These are phyloP conservation scores for Coniochaeta sp. DNA, from an alignment of 2,329 filamentous ascomycete genomes.

Conservation along the genomic window DNA sequence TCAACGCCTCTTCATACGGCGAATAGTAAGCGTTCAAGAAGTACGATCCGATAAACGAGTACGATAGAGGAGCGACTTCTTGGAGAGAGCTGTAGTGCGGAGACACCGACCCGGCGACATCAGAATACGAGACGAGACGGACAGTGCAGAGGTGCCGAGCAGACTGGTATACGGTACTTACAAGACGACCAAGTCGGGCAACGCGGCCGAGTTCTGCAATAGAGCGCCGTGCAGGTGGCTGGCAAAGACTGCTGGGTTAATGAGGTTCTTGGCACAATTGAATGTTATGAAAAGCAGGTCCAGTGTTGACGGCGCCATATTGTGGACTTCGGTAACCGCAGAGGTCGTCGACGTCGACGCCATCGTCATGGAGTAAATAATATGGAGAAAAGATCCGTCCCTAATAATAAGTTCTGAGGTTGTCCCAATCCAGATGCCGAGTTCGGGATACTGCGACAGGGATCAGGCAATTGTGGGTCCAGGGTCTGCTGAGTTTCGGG, in stretches of 20 bases:
- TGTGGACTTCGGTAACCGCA: not conserved
- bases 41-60: conserved; percentile 79
- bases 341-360: not conserved
- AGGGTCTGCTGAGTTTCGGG: too few relatives aligned
- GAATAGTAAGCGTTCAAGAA: conserved; percentile 71
- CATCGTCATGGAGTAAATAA: not conserved
- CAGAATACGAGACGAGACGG: not conserved
- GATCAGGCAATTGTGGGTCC: too few relatives aligned
- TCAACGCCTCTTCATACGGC: conserved; percentile 63
- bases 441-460: not conserved
- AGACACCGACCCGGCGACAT: not conserved
- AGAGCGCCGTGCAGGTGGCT: conserved; percentile 60
- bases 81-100: conserved; percentile 63
- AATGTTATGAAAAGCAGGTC: conserved; percentile 78
- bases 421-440: not conserved
- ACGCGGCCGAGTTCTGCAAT: conserved; percentile 31
- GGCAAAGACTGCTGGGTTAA: conserved; percentile 65
- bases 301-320: conserved; percentile 39
- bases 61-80: conserved; percentile 78
- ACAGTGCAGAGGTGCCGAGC: not conserved
- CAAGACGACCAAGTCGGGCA: conserved; percentile 52
- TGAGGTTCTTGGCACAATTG: conserved; percentile 71
- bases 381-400: not conserved
- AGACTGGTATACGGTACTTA: conserved; percentile 29
- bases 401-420: not conserved